These are phyloP conservation scores for Rhynchospora breviuscula DNA, from an alignment of 176 grass and related monocot genomes.

Conservation along the genomic window DNA sequence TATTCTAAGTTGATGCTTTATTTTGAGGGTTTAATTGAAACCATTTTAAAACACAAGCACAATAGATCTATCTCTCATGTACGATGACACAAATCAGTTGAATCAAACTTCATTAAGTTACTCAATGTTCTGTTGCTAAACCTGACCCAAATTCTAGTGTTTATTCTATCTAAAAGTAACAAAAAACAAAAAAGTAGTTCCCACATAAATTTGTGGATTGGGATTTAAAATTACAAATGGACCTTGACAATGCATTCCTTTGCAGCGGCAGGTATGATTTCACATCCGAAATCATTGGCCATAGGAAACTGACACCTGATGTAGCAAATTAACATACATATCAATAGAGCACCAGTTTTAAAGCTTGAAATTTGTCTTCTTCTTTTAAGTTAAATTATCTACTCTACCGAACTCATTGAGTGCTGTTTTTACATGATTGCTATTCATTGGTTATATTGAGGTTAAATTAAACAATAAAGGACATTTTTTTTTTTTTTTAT, in stretches of 20 bases:
- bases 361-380: neutral
- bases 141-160: neutral
- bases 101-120: neutral
- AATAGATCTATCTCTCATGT: neutral
- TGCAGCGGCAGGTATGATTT: constrained; percentile 82
- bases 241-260: constrained; percentile 75
- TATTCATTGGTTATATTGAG: neutral
- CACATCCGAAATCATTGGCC: constrained; percentile 90
- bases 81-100: neutral
- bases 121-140: neutral
- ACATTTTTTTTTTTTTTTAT: neutral
- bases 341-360: neutral
- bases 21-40: neutral
- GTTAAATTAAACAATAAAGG: neutral
- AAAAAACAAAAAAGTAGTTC: neutral
- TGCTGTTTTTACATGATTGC: neutral
- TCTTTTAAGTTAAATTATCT: neutral
- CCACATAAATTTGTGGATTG: neutral
- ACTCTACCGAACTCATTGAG: neutral
- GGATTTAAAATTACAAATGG: neutral
- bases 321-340: constrained; percentile 37
- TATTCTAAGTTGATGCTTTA: neutral
- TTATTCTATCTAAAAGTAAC: neutral
- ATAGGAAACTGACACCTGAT: constrained; percentile 90
- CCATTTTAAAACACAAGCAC: neutral